phyloP scores from a whole-genome alignment of 805 yeast genomes.

The Cyberlindnera americana region DNA sequence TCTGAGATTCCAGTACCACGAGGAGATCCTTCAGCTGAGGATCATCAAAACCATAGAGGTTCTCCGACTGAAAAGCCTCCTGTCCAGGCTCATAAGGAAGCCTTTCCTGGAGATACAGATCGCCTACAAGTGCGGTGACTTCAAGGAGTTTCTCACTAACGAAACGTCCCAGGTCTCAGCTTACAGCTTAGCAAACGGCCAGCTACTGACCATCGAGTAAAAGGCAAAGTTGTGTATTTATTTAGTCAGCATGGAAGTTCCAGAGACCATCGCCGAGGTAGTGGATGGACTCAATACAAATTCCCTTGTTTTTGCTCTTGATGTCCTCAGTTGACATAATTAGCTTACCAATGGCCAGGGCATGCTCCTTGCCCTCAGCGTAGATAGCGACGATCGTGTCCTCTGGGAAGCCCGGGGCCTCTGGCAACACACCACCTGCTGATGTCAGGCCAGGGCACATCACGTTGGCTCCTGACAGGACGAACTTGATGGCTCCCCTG shows the following conservation, averaged over 20 bases:
- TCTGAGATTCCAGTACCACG: conserved; percentile 5
- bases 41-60: conserved; percentile 32
- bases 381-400: conserved; percentile 75
- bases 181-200: conserved; percentile 20
- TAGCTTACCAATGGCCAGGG: conserved; percentile 87
- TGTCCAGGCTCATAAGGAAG: conserved; percentile 25
- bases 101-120: conserved; percentile 27
- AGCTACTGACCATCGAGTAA: conserved; percentile 11
- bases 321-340: conserved; percentile 88
- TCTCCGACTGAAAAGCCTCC: conserved; percentile 33
- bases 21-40: conserved; percentile 6
- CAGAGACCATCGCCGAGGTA: conserved; percentile 89
- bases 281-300: conserved; percentile 81
- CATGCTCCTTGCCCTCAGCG: conserved; percentile 91
- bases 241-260: conserved; percentile 51
- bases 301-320: conserved; percentile 76
- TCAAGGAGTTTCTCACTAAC: conserved; percentile 23
- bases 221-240: neutral
- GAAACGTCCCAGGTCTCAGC: conserved; percentile 25
- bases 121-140: conserved; percentile 21
- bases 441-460: conserved; percentile 96
- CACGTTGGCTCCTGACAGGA: conserved; percentile 91
- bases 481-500: conserved; percentile 94
- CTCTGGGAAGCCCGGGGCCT: conserved; percentile 56
- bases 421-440: conserved; percentile 80